A percentile compares a stretch with the other conserved stretches of the same genome.
Evolutionary conservation across 805 yeast species (phyloP).

Genomic region (Yamadazyma akitaensis): DNA sequence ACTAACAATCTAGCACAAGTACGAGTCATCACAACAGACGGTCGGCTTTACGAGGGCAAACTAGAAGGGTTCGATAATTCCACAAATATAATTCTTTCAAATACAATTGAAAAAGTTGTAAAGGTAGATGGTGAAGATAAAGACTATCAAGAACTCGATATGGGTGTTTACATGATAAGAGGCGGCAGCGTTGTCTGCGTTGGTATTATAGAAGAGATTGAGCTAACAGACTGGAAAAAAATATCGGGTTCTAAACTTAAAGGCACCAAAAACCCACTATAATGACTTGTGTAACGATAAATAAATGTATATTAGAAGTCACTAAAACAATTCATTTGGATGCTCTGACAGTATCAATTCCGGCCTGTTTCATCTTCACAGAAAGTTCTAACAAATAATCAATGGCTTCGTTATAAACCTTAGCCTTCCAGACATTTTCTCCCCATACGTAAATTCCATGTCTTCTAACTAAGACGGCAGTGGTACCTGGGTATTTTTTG

Average conservation of each 20-base stretch:
- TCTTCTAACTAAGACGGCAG: conserved; percentile 86
- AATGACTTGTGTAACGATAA: background rate
- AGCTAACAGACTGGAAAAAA: conserved; percentile 38
- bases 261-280: conserved; percentile 33
- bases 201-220: conserved; percentile 40
- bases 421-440: conserved; percentile 86
- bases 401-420: conserved; percentile 87
- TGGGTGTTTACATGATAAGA: conserved; percentile 53
- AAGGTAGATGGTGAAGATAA: conserved; percentile 36
- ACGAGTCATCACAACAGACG: conserved; percentile 42
- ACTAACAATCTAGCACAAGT: conserved; percentile 33
- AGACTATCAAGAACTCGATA: conserved; percentile 37
- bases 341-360: conserved; percentile 48
- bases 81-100: conserved; percentile 55
- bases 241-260: conserved; percentile 32
- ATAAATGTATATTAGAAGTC: conserved; percentile 1
- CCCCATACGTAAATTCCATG: conserved; percentile 99
- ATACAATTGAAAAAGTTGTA: conserved; percentile 51
- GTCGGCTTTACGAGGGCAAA: conserved; percentile 40
- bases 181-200: conserved; percentile 59
- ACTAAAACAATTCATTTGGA: background rate
- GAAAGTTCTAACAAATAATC: conserved; percentile 86
- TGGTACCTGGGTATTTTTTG: conserved; percentile 65
- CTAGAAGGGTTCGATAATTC: conserved; percentile 61
- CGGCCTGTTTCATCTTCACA: conserved; percentile 71